These are phyloP conservation scores for Selenicereus undatus DNA, from an alignment of 148 eudicot species.

Conservation along the genomic window DNA sequence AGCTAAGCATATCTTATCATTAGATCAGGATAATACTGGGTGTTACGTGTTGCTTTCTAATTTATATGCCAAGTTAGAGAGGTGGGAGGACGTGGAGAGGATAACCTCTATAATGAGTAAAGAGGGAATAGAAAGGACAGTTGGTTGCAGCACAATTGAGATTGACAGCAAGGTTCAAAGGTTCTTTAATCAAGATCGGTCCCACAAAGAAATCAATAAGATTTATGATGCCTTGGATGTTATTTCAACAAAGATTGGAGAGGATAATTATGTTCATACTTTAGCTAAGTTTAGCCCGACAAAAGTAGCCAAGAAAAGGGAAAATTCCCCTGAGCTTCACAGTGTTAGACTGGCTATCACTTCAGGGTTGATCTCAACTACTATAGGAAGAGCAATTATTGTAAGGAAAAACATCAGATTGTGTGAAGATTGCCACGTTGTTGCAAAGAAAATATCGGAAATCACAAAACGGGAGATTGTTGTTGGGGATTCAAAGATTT, in stretches of 20 bases:
- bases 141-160: slow-evolving; percentile 43
- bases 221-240: slow-evolving; percentile 50
- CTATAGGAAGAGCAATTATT: slow-evolving; percentile 43
- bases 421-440: slow-evolving; percentile 62
- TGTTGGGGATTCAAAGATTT: slow-evolving; percentile 76
- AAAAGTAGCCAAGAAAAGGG: slow-evolving; percentile 34
- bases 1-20: slow-evolving; percentile 35
- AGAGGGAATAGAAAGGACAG: slow-evolving; percentile 37
- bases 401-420: slow-evolving; percentile 52
- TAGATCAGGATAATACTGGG: slow-evolving; percentile 48
- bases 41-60: slow-evolving; percentile 55
- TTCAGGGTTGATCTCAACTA: slow-evolving; percentile 49
- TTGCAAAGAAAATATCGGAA: slow-evolving; percentile 51
- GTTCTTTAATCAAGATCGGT: slow-evolving; percentile 46
- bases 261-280: slow-evolving; percentile 24
- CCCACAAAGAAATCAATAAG: slow-evolving; percentile 30
- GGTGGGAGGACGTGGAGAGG: slow-evolving; percentile 57
- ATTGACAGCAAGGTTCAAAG: slow-evolving; percentile 29
- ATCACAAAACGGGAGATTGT: slow-evolving; percentile 49
- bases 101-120: slow-evolving; percentile 41
- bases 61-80: slow-evolving; percentile 56
- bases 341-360: slow-evolving; percentile 58
- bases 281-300: slow-evolving; percentile 36
- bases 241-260: slow-evolving; percentile 36
- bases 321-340: slow-evolving; percentile 40